A percentile compares a stretch with the other conserved stretches of the same genome.
These are phyloP conservation scores for Mortierella sp. DNA, from an alignment of 371 early-diverging fungal species.

Conservation along the genomic window DNA sequence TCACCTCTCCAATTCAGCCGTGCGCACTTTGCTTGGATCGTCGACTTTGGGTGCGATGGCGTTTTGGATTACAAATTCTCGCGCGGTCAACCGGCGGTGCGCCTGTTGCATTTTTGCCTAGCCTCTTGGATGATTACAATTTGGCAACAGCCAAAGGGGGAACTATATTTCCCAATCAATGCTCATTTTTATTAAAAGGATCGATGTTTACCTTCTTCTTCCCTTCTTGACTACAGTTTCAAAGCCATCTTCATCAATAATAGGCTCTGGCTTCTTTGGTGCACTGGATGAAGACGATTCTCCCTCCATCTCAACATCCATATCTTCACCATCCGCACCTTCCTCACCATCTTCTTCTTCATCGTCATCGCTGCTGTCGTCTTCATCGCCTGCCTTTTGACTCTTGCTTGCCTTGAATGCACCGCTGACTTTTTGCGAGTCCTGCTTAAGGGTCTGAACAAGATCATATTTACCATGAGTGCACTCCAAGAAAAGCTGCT, in stretches of 20 bases:
- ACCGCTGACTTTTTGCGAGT: constrained; percentile 58
- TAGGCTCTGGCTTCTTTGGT: constrained; percentile 52
- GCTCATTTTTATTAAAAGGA: no score
- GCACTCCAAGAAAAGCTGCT: constrained; percentile 65
- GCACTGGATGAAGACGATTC: constrained; percentile 51
- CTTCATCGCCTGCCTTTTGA: constrained; percentile 59
- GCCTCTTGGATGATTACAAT: no score
- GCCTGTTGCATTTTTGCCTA: background rate
- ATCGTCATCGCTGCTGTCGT: constrained; percentile 19
- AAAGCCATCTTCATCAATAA: constrained; percentile 67
- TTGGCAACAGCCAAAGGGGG: no score
- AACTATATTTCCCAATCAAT: no score
- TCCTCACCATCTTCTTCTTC: constrained; percentile 56
- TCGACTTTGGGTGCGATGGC: background rate
- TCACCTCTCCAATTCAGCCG: background rate
- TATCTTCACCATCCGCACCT: constrained; percentile 48
- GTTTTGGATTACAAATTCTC: constrained; percentile 11
- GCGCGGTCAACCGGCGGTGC: background rate
- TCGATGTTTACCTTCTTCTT: constrained; percentile 28
- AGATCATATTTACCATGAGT: constrained; percentile 65
- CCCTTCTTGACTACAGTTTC: constrained; percentile 58
- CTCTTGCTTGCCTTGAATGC: constrained; percentile 39
- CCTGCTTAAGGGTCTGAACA: constrained; percentile 64
- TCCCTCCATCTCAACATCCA: constrained; percentile 58
- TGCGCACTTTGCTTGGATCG: constrained; percentile 1